Percentiles rank a stretch among this genome's conserved stretches.
phyloP scores from a whole-genome alignment of 192 early-diverging fungal species.

The Coemansia sp. region DNA sequence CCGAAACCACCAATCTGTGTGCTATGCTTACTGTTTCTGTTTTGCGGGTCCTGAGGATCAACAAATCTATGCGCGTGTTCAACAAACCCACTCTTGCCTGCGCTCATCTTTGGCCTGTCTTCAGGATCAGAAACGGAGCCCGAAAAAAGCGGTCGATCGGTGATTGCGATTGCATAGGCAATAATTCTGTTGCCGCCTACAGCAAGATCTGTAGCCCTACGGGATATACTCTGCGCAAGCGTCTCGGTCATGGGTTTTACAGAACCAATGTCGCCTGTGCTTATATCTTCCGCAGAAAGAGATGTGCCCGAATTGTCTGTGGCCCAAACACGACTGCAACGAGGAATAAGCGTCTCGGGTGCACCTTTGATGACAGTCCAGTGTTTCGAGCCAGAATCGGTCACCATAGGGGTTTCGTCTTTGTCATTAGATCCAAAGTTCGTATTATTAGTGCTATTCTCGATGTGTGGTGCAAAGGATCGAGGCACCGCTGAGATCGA shows the following conservation, averaged over 20 bases:
- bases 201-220: slow-evolving; percentile 33
- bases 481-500: slow-evolving; percentile 13
- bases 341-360: slow-evolving; percentile 28
- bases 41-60: neutral
- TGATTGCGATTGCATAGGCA: slow-evolving; percentile 45
- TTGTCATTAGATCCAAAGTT: neutral
- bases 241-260: slow-evolving; percentile 17
- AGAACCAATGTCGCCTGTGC: slow-evolving; percentile 15
- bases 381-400: slow-evolving; percentile 8
- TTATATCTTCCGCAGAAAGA: slow-evolving; percentile 10
- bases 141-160: slow-evolving; percentile 31
- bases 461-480: neutral
- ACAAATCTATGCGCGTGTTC: slow-evolving; percentile 9
- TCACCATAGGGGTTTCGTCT: neutral
- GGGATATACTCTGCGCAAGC: slow-evolving; percentile 29
- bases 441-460: neutral
- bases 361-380: slow-evolving; percentile 47
- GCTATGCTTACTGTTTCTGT: neutral
- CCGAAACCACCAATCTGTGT: neutral
- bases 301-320: neutral
- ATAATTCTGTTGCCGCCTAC: slow-evolving; percentile 44
- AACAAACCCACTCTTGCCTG: neutral
- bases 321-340: slow-evolving; percentile 35
- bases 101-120: neutral
- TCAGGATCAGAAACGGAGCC: neutral